Evolutionary conservation across 176 grass and related monocot species (phyloP).

Genomic region (Puya raimondii): DNA sequence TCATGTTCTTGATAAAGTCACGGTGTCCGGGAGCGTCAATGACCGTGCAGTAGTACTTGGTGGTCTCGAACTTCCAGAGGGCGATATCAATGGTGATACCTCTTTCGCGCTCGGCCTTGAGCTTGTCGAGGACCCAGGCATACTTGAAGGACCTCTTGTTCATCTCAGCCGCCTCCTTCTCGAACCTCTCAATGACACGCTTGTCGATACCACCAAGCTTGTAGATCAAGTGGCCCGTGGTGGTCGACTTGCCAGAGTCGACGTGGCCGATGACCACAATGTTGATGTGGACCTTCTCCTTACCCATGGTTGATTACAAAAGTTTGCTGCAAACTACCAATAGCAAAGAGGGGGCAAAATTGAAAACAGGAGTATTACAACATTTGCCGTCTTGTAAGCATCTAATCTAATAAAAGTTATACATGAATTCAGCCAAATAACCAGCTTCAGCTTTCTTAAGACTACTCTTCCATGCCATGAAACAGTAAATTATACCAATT

Average conservation of each 20-base stretch:
- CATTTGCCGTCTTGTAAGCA: neutral
- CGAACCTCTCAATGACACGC: constrained; percentile 74
- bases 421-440: no score
- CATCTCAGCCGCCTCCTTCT: constrained; percentile 77
- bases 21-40: constrained; percentile 80
- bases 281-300: constrained; percentile 74
- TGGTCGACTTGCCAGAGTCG: constrained; percentile 80
- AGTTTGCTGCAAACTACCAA: neutral
- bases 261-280: constrained; percentile 80
- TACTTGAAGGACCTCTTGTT: constrained; percentile 88
- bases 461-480: no score
- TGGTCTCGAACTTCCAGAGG: constrained; percentile 74
- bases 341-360: neutral
- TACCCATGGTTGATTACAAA: constrained; percentile 39
- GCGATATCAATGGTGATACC: constrained; percentile 77
- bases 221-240: constrained; percentile 82
- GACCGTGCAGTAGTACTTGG: constrained; percentile 71
- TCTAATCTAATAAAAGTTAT: no score
- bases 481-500: no score
- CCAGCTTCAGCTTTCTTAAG: no score
- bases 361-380: neutral
- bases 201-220: constrained; percentile 88
- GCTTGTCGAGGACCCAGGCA: constrained; percentile 83
- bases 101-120: constrained; percentile 77
- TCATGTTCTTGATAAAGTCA: constrained; percentile 92